These are phyloP conservation scores for Pistacia vera DNA, from an alignment of 345 rosid genomes.

Conservation along the genomic window DNA sequence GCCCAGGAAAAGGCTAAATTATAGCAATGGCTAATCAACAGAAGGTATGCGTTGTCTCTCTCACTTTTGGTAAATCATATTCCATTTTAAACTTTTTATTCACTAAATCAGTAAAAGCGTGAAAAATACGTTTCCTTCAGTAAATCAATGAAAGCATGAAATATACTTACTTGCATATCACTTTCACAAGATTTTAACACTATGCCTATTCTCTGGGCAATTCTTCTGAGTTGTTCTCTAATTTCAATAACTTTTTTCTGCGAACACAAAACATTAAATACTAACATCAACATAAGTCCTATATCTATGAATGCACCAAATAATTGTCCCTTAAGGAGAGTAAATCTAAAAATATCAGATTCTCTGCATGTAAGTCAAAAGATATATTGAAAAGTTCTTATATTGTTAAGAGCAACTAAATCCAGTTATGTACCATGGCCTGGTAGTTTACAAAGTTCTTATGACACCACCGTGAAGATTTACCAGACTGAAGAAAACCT, in stretches of 20 bases:
- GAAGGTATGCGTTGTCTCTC: background rate
- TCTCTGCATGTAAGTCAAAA: background rate
- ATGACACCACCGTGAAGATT: conserved; percentile 83
- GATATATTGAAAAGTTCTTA: too few species aligned
- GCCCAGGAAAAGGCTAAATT: background rate
- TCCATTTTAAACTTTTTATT: background rate
- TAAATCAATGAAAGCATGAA: background rate
- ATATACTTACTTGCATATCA: conserved; percentile 54
- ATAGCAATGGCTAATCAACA: background rate
- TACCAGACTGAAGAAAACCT: conserved; percentile 88
- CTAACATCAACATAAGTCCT: background rate
- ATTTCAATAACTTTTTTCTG: conserved; percentile 84
- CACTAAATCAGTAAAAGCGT: background rate
- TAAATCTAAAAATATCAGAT: conserved; percentile 1
- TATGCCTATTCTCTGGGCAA: conserved; percentile 78
- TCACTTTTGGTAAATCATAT: background rate
- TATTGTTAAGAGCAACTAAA: conserved; percentile 2
- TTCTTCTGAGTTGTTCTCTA: conserved; percentile 79
- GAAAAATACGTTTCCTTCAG: background rate
- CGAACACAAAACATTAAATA: conserved; percentile 9
- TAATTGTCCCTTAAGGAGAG: conserved; percentile 7
- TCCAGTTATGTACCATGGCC: conserved; percentile 62
- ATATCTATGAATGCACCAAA: background rate
- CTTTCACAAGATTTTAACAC: conserved; percentile 74
- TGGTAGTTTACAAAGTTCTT: conserved; percentile 83